phyloP scores from a whole-genome alignment of 257 asterid species.

The Rhazya stricta region DNA sequence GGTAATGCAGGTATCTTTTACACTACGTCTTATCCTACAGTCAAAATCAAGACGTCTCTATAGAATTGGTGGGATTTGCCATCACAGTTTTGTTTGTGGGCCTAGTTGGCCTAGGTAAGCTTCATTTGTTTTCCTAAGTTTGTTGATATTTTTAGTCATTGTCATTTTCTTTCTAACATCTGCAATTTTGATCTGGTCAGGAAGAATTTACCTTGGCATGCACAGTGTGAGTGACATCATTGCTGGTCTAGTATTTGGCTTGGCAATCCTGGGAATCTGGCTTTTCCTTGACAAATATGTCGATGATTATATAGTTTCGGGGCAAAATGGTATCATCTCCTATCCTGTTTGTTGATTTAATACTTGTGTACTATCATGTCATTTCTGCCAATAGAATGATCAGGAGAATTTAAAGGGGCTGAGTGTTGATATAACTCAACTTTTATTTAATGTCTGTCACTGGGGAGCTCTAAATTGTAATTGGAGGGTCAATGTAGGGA shows the following conservation, averaged over 20 bases:
- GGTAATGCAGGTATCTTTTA: conserved; percentile 56
- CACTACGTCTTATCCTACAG: conserved; percentile 53
- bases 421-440: neutral
- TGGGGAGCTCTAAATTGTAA: neutral
- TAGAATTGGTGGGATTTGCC: conserved; percentile 37
- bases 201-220: conserved; percentile 94
- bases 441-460: neutral
- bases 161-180: conserved; percentile 4
- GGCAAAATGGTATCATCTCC: conserved; percentile 61
- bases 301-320: conserved; percentile 62
- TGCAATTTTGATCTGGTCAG: conserved; percentile 32
- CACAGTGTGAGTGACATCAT: conserved; percentile 82
- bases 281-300: conserved; percentile 53
- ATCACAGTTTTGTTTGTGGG: conserved; percentile 53
- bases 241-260: conserved; percentile 69
- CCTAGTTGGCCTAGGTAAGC: conserved; percentile 65
- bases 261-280: conserved; percentile 72
- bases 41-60: conserved; percentile 32
- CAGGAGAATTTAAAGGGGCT: neutral
- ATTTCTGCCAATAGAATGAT: neutral
- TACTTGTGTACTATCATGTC: neutral
- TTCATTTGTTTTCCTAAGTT: conserved; percentile 11
- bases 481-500: neutral
- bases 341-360: conserved; percentile 12
- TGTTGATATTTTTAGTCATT: conserved; percentile 10